Evolutionary conservation across 257 asterid species (phyloP).

Genomic region (Petrea volubilis): DNA sequence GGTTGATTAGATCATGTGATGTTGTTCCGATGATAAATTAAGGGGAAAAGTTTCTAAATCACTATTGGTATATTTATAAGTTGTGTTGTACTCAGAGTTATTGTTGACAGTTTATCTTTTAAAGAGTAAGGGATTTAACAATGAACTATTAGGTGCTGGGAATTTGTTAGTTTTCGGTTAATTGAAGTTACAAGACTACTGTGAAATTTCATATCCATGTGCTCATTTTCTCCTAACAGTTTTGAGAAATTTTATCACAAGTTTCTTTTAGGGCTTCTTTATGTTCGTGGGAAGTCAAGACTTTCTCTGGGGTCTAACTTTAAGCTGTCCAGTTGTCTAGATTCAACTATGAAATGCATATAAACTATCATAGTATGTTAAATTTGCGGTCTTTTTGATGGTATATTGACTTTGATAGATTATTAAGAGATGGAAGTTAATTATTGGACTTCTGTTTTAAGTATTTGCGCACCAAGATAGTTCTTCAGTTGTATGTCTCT

Average conservation of each 20-base stretch:
- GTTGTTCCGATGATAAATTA: background rate
- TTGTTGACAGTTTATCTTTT: background rate
- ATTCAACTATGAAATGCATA: background rate
- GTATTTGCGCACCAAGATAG: background rate
- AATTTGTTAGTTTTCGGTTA: background rate
- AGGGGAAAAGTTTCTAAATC: background rate
- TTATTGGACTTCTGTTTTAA: background rate
- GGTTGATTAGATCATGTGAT: background rate
- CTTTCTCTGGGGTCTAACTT: background rate
- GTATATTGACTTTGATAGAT: background rate
- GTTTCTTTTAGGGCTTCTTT: background rate
- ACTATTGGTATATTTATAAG: background rate
- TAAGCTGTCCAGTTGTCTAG: background rate
- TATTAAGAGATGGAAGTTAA: background rate
- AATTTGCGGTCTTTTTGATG: too few species aligned
- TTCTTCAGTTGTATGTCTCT: background rate
- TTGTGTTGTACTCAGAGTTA: background rate
- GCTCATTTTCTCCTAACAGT: background rate
- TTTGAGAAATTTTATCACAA: background rate
- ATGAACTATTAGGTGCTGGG: background rate
- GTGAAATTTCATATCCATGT: background rate
- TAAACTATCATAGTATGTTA: background rate
- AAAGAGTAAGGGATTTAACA: background rate
- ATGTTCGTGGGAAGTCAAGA: background rate
- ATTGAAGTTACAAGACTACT: constrained; percentile 1